Base-by-base conservation (phyloP, 345 rosid species). In the Erucastrum elatum region DNA sequence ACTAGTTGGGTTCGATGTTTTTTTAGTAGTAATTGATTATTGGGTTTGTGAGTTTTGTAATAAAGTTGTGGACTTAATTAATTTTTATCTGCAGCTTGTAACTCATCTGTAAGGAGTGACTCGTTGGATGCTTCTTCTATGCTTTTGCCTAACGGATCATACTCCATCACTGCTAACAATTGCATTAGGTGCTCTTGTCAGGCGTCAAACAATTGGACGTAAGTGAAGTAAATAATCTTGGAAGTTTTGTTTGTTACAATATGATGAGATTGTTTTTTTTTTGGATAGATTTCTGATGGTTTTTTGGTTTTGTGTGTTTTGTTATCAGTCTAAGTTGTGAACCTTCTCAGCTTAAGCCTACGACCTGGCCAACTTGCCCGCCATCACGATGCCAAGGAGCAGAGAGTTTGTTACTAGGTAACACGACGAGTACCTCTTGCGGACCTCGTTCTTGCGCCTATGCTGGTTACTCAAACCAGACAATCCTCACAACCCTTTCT, bases 111-210 rank as follows among this genome's bases (percentile, higher is more conserved):
- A 39, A 77, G 70, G 60, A 64, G 16, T 3, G 80, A 81, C 66
- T 93, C 98, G 1, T 1, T 46, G 16, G 96, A 93, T 74, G 83
- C 56, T 61, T 64, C 55, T 58, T 68, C 84, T 6, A 58, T 89
- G 66, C 92, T 85, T 67, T 75, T 86, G 27, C 31, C 91, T 33
- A 90, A 87, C 60, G 83, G 81, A 41, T 81, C 93, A 6, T 89
- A 88, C 55, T 41, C 37, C 49, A 31, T 88, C 75, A 91, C 97
- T 17, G 94, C 98, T 17, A 82, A 84, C 68, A 75, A 74, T 8
- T 91, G 98, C 78, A 88, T 93, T 72, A 85, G 61, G 74, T 91
- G 98, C 87, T 64, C 77, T 1, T 91, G 97, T 70, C 75, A 72
- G 34, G 72, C 97, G 17, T 72, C 92, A 0, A 87, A 75, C 29